Evolutionary conservation across 2,329 filamentous ascomycete genomes (phyloP).

Genomic region (Penicillium psychrosexuale): DNA sequence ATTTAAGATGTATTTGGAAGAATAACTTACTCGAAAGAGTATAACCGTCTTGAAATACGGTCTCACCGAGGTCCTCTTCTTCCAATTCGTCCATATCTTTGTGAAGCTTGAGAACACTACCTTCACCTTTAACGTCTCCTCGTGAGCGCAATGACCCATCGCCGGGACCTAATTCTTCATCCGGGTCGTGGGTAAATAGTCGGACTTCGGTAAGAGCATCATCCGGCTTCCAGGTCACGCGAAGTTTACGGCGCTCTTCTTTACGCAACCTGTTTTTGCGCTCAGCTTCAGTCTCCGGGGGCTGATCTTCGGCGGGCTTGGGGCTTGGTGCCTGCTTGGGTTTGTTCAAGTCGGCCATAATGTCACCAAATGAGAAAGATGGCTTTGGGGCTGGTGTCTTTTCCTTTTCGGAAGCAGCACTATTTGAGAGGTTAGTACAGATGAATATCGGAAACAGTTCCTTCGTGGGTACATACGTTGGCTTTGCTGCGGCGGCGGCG

Average conservation of each 20-base stretch:
- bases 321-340: conserved; percentile 53
- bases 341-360: conserved; percentile 53
- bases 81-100: conserved; percentile 56
- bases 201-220: conserved; percentile 55
- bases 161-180: conserved; percentile 59
- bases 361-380: conserved; percentile 49
- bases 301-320: conserved; percentile 52
- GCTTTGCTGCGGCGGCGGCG: conserved; percentile 38
- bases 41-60: conserved; percentile 36
- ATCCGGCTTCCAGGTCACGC: conserved; percentile 60
- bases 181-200: conserved; percentile 61
- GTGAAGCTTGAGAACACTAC: conserved; percentile 50
- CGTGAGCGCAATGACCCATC: conserved; percentile 58
- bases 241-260: conserved; percentile 58
- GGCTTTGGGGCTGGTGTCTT: conserved; percentile 39
- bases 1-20: not conserved
- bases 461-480: conserved; percentile 28
- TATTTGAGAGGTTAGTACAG: conserved; percentile 22
- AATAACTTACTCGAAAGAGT: conserved; percentile 33
- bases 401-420: conserved; percentile 35
- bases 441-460: not conserved
- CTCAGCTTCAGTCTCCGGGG: conserved; percentile 60
- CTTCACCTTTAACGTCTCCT: conserved; percentile 58
- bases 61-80: conserved; percentile 57
- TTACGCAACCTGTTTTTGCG: conserved; percentile 58